Conservation (phyloP, 305 asterid genomes). For the Withania somnifera region DNA sequence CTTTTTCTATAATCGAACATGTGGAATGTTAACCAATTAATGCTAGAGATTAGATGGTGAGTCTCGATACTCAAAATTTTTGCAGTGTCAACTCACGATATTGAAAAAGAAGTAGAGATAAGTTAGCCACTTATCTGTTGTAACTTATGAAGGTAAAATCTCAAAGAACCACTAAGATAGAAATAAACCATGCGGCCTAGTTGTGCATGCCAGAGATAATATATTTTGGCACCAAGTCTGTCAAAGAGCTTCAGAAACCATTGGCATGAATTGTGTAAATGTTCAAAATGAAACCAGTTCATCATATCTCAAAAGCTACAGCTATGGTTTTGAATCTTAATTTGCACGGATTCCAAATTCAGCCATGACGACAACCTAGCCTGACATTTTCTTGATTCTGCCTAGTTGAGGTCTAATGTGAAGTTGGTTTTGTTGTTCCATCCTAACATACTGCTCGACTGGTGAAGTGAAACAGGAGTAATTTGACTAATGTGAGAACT, state of each 20-base stretch:
- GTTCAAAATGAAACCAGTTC: not conserved
- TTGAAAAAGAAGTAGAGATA: not conserved
- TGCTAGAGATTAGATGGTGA: not conserved
- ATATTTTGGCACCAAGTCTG: not conserved
- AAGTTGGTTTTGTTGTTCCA: not conserved
- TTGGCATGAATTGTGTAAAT: not conserved
- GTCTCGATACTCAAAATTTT: not conserved
- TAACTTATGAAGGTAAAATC: not conserved
- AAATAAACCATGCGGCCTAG: not conserved
- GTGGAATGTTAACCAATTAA: not conserved
- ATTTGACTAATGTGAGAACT: not conserved
- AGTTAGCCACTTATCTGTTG: not conserved
- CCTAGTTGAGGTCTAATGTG: not conserved
- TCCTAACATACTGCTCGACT: not conserved
- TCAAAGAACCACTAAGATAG: not conserved
- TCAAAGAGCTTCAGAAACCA: not conserved
- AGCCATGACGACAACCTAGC: not conserved
- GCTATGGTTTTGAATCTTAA: not conserved
- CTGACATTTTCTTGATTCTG: not conserved
- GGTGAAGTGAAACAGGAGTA: not conserved
- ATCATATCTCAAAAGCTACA: not conserved
- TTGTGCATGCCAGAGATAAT: not conserved
- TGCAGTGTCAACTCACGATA: not conserved
- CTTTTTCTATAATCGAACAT: not conserved
- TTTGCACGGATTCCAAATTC: not conserved